phyloP scores from a whole-genome alignment of 179 eudicot species.

The Silene vulgaris region DNA sequence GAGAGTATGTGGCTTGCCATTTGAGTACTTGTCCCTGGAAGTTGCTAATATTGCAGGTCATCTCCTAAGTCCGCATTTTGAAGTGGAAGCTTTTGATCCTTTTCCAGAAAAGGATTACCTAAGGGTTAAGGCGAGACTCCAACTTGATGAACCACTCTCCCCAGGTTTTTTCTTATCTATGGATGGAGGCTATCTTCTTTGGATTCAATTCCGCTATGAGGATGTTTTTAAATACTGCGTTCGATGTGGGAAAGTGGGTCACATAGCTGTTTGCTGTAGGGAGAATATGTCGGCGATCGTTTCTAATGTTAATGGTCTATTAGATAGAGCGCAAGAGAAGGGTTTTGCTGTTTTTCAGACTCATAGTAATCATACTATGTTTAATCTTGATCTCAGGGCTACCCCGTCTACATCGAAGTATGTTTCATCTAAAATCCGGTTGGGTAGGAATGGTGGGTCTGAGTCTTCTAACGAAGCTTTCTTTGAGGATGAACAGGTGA shows the following conservation, averaged over 20 bases:
- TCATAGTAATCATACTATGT: no score
- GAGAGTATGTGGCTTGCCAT: not conserved
- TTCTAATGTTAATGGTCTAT: no score
- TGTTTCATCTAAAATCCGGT: no score
- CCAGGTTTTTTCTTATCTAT: not conserved
- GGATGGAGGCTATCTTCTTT: not conserved
- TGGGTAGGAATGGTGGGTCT: no score
- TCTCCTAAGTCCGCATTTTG: not conserved
- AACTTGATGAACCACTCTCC: not conserved
- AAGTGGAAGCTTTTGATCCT: not conserved
- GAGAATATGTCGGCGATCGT: no score
- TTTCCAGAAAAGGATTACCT: not conserved
- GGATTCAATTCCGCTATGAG: not conserved
- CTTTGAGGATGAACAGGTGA: no score
- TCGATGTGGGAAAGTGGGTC: not conserved
- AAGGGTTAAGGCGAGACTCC: not conserved
- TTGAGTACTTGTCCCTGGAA: not conserved
- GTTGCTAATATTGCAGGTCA: not conserved
- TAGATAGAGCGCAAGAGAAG: no score
- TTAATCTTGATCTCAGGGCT: no score
- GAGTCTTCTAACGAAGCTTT: no score
- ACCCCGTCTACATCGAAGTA: no score
- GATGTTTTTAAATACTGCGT: not conserved
- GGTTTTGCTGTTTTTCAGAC: no score
- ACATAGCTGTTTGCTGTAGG: no score